Conservation (phyloP, 139 green algal genomes). For the Haematococcus lacustris region DNA sequence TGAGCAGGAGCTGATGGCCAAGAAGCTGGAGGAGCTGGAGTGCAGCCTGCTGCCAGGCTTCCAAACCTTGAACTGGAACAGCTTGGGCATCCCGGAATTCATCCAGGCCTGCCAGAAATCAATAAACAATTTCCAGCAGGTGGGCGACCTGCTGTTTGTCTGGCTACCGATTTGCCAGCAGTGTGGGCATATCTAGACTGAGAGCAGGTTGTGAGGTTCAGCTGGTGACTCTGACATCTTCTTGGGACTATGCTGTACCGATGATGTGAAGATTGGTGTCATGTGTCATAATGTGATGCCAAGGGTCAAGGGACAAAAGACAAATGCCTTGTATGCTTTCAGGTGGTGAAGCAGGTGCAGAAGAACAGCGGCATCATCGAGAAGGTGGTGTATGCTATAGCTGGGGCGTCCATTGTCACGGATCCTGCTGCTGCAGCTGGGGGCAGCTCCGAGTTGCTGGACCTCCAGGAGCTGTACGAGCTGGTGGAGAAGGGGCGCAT, state of each 20-base stretch:
- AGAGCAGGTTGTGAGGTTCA: too few relatives aligned
- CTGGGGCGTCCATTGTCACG: conserved; percentile 13
- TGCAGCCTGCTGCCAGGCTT: conserved; percentile 67
- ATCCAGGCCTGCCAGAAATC: conserved; percentile 60
- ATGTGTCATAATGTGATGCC: too few relatives aligned
- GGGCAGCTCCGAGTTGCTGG: conserved; percentile 50
- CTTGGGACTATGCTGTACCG: too few relatives aligned
- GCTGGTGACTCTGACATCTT: too few relatives aligned
- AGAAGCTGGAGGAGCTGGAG: conserved; percentile 61
- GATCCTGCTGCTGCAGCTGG: conserved; percentile 8
- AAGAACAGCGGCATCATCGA: conserved; percentile 81
- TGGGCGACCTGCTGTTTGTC: too few relatives aligned
- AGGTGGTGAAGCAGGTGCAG: conserved; percentile 64
- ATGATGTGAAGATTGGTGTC: too few relatives aligned
- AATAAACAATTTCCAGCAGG: conserved; percentile 66
- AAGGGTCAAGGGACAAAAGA: too few relatives aligned
- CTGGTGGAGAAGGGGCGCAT: conserved; percentile 58
- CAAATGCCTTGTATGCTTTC: too few relatives aligned
- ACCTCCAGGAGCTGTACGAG: conserved; percentile 78
- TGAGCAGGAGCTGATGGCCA: conserved; percentile 62
- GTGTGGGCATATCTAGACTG: too few relatives aligned
- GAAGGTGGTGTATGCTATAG: conserved; percentile 62
- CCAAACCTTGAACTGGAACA: conserved; percentile 85
- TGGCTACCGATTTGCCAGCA: too few relatives aligned
- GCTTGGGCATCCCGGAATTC: conserved; percentile 80